Evolutionary conservation across 306 rosid species (phyloP), one percentile per base, ranked within the genome.

Genomic region (Glycyrrhiza uralensis): DNA sequence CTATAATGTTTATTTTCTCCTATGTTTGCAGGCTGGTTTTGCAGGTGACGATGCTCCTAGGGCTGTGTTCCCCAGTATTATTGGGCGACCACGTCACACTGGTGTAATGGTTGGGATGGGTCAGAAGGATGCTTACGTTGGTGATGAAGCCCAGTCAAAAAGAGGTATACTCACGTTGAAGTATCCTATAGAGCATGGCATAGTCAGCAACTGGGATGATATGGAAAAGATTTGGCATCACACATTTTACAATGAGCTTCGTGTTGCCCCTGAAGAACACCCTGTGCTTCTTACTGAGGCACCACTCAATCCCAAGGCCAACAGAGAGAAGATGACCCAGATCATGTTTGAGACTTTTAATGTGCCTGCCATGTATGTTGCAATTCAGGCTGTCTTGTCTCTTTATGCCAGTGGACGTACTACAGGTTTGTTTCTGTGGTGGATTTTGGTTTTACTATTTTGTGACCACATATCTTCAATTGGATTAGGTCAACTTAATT

Each of bases 301-400:
- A 22, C 92, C 92, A 14, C 89, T 87, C 39, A 87, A 87, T 71
- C 92, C 92, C 46, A 87, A 87, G 80, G 89, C 92, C 63, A 87
- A 87, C 76, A 87, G 92, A 80, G 92, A 87, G 83, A 87, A 87
- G 92, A 85, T 87, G 92, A 87, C 92, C 44, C 92, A 87, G 69
- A 87, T 87, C 61, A 87, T 87, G 89, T 85, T 85, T 38, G 89
- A 85, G 71, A 85, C 89, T 19, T 85, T 85, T 79, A 82, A 85
- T 60, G 89, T 85, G 59, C 89, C 89, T 45, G 89, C 89, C 14
- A 85, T 82, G 87, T 85, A 82, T 70, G 89, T 85, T 60, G 89
- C 89, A 9, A 85, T 85, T 15, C 89, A 85, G 77, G 89, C 89
- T 1, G 89, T 85, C 55, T 51, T 87, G 73, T 87, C 92, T 60